These are phyloP conservation scores for Vanderwaltozyma tropicalis DNA, from an alignment of 805 yeast species.

Conservation along the genomic window DNA sequence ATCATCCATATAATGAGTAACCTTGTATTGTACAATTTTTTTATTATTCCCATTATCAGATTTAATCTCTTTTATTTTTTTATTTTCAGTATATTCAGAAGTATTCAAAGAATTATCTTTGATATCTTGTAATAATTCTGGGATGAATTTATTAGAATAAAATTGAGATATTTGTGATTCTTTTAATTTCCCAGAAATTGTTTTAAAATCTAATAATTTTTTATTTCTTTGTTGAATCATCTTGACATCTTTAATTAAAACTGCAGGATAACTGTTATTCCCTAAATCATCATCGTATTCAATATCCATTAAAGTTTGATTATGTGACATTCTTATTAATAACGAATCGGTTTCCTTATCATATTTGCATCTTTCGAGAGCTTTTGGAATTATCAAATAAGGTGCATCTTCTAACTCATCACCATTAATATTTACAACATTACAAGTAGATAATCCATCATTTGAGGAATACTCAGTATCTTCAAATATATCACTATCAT, in stretches of 20 bases:
- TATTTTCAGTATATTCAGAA: background rate
- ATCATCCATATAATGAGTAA: too few species aligned
- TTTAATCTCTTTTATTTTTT: too few species aligned
- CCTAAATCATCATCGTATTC: too few species aligned
- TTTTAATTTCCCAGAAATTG: background rate
- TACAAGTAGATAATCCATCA: too few species aligned
- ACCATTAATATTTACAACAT: too few species aligned
- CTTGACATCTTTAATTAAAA: too few species aligned
- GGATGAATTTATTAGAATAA: background rate
- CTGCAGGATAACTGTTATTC: too few species aligned
- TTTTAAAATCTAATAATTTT: background rate
- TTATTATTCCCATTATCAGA: too few species aligned
- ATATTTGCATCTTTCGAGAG: conserved; percentile 1
- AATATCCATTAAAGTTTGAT: background rate
- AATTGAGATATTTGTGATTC: background rate
- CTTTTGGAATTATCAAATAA: background rate
- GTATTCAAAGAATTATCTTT: background rate
- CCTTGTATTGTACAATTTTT: too few species aligned
- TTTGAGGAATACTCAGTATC: too few species aligned
- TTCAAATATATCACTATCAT: too few species aligned
- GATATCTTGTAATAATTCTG: background rate
- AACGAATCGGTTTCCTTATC: background rate
- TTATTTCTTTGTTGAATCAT: background rate
- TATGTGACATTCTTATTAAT: background rate
- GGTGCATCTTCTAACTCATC: background rate